Percentiles rank a stretch among this genome's conserved stretches.
Evolutionary conservation across 1,284 basidiomycete species (phyloP).

Genomic region (Butyriboletus appendiculatus): DNA sequence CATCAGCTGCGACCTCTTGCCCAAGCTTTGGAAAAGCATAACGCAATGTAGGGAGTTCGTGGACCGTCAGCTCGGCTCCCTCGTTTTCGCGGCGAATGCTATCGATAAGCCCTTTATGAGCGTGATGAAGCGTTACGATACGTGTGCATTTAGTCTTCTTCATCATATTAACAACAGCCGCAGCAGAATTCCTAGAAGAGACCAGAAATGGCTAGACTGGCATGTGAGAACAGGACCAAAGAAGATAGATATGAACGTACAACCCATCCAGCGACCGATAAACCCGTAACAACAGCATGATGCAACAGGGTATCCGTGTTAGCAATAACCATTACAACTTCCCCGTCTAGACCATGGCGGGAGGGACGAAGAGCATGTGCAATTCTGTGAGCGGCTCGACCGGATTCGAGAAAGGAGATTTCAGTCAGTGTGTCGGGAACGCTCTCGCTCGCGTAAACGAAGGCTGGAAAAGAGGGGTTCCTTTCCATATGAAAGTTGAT

Average conservation of each 20-base stretch:
- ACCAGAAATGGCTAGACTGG: constrained; percentile 36
- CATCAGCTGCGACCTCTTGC: constrained; percentile 24
- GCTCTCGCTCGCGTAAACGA: constrained; percentile 18
- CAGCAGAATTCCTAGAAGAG: constrained; percentile 36
- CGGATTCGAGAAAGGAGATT: constrained; percentile 33
- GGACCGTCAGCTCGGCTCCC: constrained; percentile 8
- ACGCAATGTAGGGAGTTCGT: constrained; percentile 34
- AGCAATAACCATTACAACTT: constrained; percentile 37
- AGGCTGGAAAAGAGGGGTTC: constrained; percentile 27
- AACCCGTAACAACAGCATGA: constrained; percentile 31
- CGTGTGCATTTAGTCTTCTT: constrained; percentile 31
- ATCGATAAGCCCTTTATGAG: constrained; percentile 29
- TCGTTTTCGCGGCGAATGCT: constrained; percentile 15
- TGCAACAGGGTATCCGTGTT: constrained; percentile 37
- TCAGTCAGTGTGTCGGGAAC: constrained; percentile 9
- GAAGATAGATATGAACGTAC: not conserved
- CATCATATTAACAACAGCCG: constrained; percentile 34
- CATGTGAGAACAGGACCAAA: not conserved
- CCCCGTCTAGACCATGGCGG: constrained; percentile 25
- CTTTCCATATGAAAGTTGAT: constrained; percentile 34
- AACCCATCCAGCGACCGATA: constrained; percentile 32
- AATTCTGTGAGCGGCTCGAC: constrained; percentile 35
- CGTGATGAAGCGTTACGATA: constrained; percentile 32
- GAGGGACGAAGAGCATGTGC: constrained; percentile 32
- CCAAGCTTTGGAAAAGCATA: constrained; percentile 37